Base-by-base conservation (phyloP, 169 alveolate genomes). In the Neospora caninum region DNA sequence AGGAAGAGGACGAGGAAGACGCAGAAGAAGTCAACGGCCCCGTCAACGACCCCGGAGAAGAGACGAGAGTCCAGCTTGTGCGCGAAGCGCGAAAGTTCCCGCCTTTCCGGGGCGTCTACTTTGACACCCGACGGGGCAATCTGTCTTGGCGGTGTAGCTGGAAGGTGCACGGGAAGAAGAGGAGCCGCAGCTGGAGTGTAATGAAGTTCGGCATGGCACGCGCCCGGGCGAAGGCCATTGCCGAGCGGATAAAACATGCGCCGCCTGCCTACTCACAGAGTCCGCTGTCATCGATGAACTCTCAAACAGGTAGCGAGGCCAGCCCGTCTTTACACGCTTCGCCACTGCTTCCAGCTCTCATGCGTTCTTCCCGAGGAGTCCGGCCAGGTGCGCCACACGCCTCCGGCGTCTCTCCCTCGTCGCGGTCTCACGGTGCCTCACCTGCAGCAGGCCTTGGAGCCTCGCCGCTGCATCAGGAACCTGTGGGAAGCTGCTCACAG, bases 161-260 rank as follows among this genome's bases (percentile, higher is more conserved):
- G 89, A 82, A 82, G 41, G 67, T 82, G 2, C 67, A 82, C 58
- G 89, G 89, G 22, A 82, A 43, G 89, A 82, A 82, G 41, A 64
- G 89, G 16, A 82, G 89, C 89, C 53, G 89, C 53, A 82, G 89
- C 64, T 82, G 89, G 89, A 82, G 89, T 49, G 89, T 82, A 0
- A 38, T 82, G 69, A 82, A 82, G 41, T 82, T 82, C 64, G 89
- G 89, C 0, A 82, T 82, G 89, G 89, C 22, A 36, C 20, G 64
- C 2, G 89, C 89, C 36, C 53, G 89, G 2, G 89, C 89, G 34
- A 38, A 82, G 41, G 89, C 89, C 18, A 82, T 82, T 27, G 89
- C 89, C 39, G 89, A 82, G 31, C 2, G 89, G 41, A 22, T 82
- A 39, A 38, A 42, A 38, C 89, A 82, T 36, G 41, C 89, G 20